Base-by-base conservation (phyloP, 1,139 yeast species). In the Candida frijolesensis region DNA sequence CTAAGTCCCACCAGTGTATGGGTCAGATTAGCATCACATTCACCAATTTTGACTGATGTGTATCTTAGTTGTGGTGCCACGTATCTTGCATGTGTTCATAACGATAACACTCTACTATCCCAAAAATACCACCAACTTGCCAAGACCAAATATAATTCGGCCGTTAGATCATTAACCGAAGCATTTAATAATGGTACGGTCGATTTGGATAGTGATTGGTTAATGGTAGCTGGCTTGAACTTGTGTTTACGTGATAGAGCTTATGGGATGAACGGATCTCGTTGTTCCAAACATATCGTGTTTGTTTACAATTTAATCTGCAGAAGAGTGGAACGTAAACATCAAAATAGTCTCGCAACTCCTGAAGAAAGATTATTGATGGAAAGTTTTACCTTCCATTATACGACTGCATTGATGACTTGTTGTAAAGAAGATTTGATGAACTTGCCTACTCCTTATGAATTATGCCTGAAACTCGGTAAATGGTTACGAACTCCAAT, bases 21-120 rank as follows among this genome's bases (percentile, higher is more conserved):
- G 49, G 44, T 51, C 14, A 14, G 47, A n/a, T 19, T 52, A 22
- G 45, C 44, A 8, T 37, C 48, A 2, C 46, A 49, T n/a, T 51
- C 52, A 2, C 32, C 43, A 7, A 48, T 51, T 9, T 44, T 52
- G 5, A 46, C 50, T 6, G 52, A 52, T 22, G 46, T 52, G n/a
- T 51, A 41, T 25, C 40, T 51, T 27, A 45, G 55, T 39, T 52
- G 53, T 42, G 55, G 55, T 2, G 55, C 55, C 6, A 42, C 51
- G 7, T 47, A 51, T 32, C 32, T 52, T 32, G 45, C 54, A 19
- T 49, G 45, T 30, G 51, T 42, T 22, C 50, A 44, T 19, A 29
- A 34, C 33, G 41, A 39, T 14, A 37, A 45, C 27, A 16, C 8
- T 9, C 39, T 41, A 27, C 30, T 47, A 18, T 33, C 53, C 4